Evolutionary conservation across 2,329 filamentous ascomycete species (phyloP), one percentile per base, ranked within the genome.

Genomic region (Neurospora sp.): DNA sequence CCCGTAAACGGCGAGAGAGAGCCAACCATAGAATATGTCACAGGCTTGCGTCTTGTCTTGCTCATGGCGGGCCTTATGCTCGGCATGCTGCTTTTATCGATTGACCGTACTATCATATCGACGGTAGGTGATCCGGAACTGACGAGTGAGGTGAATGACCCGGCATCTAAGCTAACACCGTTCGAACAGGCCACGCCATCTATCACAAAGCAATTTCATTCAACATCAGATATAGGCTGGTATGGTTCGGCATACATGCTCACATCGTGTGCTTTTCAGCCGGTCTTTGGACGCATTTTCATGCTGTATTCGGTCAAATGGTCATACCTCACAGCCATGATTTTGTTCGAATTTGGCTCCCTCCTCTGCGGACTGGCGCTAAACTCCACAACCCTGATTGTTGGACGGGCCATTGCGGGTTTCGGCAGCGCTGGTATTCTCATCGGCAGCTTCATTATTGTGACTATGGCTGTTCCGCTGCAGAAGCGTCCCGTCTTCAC

Each of bases 331-430:
- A 4, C 66, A 8, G 73, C 74, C 67, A 73, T 79, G 71, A 73
- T 76, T 57, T 23, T 78, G 19, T 79, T 79, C 70, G 75, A 77
- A 70, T 66, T 80, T 33, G 80, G 80, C 8, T 80, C 78, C n/a
- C 71, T 81, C 33, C 72, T 81, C 19, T 81, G 79, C 68, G 80
- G 75, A 2, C 72, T 76, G 3, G 78, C 80, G 19, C 76, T 77
- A 1, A 76, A 72, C 23, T 81, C 80, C 6, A 74, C 74, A 33
- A 71, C 73, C 4, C 73, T 81, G 12, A 81, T 81, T 46, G 73
- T 79, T 28, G 80, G 80, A 8, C 77, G 80, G 67, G 79, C 79
- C 2, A 74, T 81, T n/a, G 78, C 80, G 67, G 80, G 80, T 46
- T 73, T 80, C 41, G 79, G 80, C 46, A 76, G 77, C 69, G 75